These are phyloP conservation scores for Penicillium sp. DNA, from an alignment of 2,329 filamentous ascomycete species.

Conservation along the genomic window DNA sequence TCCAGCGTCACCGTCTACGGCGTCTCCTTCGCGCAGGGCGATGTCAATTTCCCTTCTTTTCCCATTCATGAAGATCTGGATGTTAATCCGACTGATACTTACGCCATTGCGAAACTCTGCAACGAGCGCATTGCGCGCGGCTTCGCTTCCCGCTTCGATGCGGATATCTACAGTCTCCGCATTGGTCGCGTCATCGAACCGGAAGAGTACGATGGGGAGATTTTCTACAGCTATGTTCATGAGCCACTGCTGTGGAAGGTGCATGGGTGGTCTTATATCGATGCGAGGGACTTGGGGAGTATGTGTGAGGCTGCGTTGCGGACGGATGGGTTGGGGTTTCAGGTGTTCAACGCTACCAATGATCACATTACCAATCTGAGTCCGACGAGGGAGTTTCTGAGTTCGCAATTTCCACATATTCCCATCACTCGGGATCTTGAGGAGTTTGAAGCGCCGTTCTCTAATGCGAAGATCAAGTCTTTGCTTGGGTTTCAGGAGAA, in stretches of 20 bases:
- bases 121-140: constrained; percentile 59
- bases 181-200: constrained; percentile 66
- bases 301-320: constrained; percentile 60
- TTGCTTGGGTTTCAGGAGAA: constrained; percentile 61
- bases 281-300: constrained; percentile 62
- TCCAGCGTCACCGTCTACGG: constrained; percentile 62
- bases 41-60: constrained; percentile 58
- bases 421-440: constrained; percentile 57
- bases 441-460: constrained; percentile 61
- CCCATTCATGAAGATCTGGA: constrained; percentile 62
- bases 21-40: constrained; percentile 63
- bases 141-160: constrained; percentile 56
- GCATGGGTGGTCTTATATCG: constrained; percentile 66
- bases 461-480: constrained; percentile 60
- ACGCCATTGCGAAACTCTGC: constrained; percentile 62
- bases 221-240: constrained; percentile 54
- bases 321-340: constrained; percentile 56
- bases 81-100: constrained; percentile 63
- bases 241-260: constrained; percentile 55
- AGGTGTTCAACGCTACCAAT: constrained; percentile 66
- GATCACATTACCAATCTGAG: constrained; percentile 56
- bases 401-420: constrained; percentile 50
- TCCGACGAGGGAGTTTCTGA: constrained; percentile 55
- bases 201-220: constrained; percentile 57
- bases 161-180: constrained; percentile 62